phyloP scores from a whole-genome alignment of 1,284 basidiomycete species.

The Fistulina hepatica region DNA sequence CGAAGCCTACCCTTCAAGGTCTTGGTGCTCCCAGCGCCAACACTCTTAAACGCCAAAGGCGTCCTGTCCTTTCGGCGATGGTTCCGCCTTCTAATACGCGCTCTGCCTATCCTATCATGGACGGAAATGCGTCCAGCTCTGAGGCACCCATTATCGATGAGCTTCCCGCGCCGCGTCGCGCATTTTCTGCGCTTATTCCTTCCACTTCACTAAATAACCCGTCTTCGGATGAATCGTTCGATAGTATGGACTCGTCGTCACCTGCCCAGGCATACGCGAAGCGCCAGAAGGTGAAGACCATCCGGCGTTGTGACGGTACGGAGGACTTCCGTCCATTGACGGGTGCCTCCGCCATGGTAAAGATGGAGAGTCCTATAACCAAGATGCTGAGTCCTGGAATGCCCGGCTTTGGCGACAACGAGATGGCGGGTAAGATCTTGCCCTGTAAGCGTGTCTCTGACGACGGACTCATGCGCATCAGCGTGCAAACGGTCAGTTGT shows the following conservation, averaged over 20 bases:
- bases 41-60: slow-evolving; percentile 45
- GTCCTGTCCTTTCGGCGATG: slow-evolving; percentile 58
- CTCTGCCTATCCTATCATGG: slow-evolving; percentile 27
- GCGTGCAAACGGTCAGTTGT: slow-evolving; percentile 58
- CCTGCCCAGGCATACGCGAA: slow-evolving; percentile 69
- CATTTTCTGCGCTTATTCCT: slow-evolving; percentile 63
- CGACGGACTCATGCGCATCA: slow-evolving; percentile 92
- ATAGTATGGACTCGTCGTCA: slow-evolving; percentile 56
- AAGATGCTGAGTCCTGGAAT: slow-evolving; percentile 46
- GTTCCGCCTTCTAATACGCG: slow-evolving; percentile 33
- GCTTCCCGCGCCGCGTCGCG: slow-evolving; percentile 47
- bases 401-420: slow-evolving; percentile 85
- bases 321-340: slow-evolving; percentile 66
- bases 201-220: slow-evolving; percentile 30
- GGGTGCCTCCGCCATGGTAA: slow-evolving; percentile 40
- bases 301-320: slow-evolving; percentile 66
- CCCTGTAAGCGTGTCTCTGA: slow-evolving; percentile 91
- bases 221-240: slow-evolving; percentile 51
- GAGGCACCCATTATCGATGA: slow-evolving; percentile 4
- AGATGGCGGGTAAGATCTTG: slow-evolving; percentile 84
- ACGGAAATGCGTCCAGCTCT: slow-evolving; percentile 8
- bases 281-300: slow-evolving; percentile 60
- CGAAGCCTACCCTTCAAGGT: slow-evolving; percentile 49
- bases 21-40: slow-evolving; percentile 46
- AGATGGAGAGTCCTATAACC: slow-evolving; percentile 43